Base-by-base conservation (phyloP, 2,329 filamentous ascomycete species). In the Chaetomium olivaceum region DNA sequence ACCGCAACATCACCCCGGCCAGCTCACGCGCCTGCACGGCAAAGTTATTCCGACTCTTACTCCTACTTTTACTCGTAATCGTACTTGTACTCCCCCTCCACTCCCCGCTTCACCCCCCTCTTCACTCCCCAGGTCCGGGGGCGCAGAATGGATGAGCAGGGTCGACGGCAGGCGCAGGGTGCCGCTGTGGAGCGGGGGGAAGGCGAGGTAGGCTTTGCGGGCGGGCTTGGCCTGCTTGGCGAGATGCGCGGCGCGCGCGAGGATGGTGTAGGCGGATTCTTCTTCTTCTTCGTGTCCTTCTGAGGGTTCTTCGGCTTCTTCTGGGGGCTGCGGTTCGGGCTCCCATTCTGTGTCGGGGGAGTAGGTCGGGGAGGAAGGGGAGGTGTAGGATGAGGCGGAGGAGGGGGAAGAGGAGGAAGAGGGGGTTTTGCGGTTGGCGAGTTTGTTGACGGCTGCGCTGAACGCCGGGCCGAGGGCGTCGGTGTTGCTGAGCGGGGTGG, bases 141-240 rank as follows among this genome's bases (percentile, higher is more conserved):
- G 70, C 4, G 36, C 36, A 1, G 82, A 80, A 71, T 85, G 78
- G 36, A 87, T 68, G 0, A 87, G 72, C 11, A 87, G 72, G 0
- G 80, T 77, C 48, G 80, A 74, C 2, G 85, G 85, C 4, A 87
- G 79, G 67, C 77, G 80, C 16, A 86, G 78, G 1, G 76, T 80
- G 1, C 76, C 80, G 0, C 9, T 19, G 3, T 72, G 64, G 2
- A 76, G 72, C 0, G 84, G 81, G 0, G 85, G 85, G 65, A 83
- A 87, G 23, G 76, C 58, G 9, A 85, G 74, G 50, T 78, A 76
- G 4, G 78, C 79, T 63, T 79, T 81, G 2, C 79, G 77, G 4
- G 79, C 77, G 6, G 58, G 56, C 9, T 50, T 14, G 23, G 33
- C 52, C 39, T 14, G 63, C 46, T 63, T 62, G 3, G 61, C 58